Conservation (phyloP, 257 asterid species). For the Ilex asprella region DNA sequence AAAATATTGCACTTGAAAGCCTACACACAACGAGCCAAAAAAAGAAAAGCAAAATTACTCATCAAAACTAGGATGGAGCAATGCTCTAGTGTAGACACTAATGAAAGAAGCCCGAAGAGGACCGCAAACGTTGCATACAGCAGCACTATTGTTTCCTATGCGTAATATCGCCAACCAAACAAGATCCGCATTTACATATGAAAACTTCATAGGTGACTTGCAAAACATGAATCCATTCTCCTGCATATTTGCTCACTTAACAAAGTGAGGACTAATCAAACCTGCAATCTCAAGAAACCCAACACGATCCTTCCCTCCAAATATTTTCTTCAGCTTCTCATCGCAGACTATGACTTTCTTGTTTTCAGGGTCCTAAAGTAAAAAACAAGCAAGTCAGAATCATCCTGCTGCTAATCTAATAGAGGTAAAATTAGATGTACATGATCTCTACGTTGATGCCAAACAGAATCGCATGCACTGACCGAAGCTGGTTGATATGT, state of each 20-base stretch:
- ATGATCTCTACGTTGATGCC: background rate
- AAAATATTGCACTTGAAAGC: no score
- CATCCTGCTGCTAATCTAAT: background rate
- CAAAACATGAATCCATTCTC: constrained; percentile 10
- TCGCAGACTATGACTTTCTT: constrained; percentile 82
- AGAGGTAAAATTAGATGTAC: background rate
- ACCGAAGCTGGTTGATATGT: background rate
- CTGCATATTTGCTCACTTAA: constrained; percentile 23
- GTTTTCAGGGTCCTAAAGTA: constrained; percentile 68
- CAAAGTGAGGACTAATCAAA: constrained; percentile 78
- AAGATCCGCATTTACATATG: constrained; percentile 23
- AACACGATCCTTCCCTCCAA: constrained; percentile 62
- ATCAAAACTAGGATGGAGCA: no score
- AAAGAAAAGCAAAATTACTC: no score
- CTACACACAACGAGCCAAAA: no score
- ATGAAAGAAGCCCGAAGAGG: background rate
- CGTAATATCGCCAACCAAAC: background rate
- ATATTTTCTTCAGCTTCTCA: constrained; percentile 77
- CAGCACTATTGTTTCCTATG: background rate
- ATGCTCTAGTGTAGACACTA: background rate
- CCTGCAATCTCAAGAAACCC: constrained; percentile 96
- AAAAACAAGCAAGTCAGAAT: background rate
- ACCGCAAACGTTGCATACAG: background rate
- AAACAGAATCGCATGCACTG: background rate
- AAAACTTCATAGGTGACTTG: constrained; percentile 7